Base-by-base conservation (phyloP, 768 basidiomycete genomes). In the Lentinus brumalis region DNA sequence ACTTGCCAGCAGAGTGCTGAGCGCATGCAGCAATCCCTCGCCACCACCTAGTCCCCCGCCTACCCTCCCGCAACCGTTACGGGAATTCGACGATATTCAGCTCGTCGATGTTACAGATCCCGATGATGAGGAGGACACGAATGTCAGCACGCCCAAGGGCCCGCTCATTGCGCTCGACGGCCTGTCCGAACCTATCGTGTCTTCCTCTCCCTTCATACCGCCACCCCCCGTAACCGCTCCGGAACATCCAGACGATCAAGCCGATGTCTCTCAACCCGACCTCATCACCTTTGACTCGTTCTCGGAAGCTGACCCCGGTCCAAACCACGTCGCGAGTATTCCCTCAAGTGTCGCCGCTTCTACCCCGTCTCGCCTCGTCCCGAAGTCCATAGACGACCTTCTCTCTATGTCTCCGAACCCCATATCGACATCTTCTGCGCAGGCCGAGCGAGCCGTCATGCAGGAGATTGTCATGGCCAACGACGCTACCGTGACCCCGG, bases 1-100 rank as follows among this genome's bases (percentile, higher is more conserved):
- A 5, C 76, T 92, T 51, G 91, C 87, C 35, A 83, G 77, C 62
- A 85, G 75, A 73, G 83, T 92, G 49, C 79, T 87, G 47, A 80
- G 84, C 52, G 90, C 91, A 53, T 82, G 84, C 59, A 86, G 85
- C 66, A 92, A 92, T 67, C 91, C 91, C 16, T 92, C 90, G 16
- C 89, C 90, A 16, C 84, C 84, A 5, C 84, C 84, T 1, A 68
- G 65, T 46, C 67, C 70, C 12, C 56, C 62, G 1, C 41, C 44
- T 16, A n/a, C 57, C 15, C 31, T 62, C 29, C 31, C 67, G 54
- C 44, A 66, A 66, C 49, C 64, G 52, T 46, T 64, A 53, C 51
- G 65, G 56, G 30, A 52, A 10, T 57, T 18, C 57, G 44, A 44
- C 41, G 56, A 62, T 54, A 39, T 50, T 15, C 54, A 56, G 32